phyloP scores from a whole-genome alignment of 805 yeast genomes.

The Spathaspora sp. region DNA sequence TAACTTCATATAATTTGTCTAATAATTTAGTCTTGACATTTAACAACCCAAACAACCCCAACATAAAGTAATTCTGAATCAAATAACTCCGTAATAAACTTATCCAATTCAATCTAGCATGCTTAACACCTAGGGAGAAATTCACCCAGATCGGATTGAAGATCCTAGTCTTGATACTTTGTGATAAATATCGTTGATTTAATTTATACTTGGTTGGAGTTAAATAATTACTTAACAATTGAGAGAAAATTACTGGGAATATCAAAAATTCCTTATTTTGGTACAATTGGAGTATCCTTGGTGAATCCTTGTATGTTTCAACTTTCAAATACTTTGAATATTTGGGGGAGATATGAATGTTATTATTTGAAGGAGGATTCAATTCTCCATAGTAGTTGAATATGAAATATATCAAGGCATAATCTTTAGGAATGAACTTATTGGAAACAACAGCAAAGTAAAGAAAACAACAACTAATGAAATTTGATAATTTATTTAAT shows the following conservation, averaged over 20 bases:
- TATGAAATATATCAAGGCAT: slow-evolving; percentile 30
- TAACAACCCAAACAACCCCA: slow-evolving; percentile 14
- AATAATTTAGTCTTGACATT: slow-evolving; percentile 18
- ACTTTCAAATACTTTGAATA: slow-evolving; percentile 22
- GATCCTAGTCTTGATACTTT: slow-evolving; percentile 24
- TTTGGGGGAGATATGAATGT: slow-evolving; percentile 24
- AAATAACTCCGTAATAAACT: slow-evolving; percentile 24
- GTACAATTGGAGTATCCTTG: slow-evolving; percentile 19
- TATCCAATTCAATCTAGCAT: slow-evolving; percentile 24
- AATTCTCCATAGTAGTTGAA: slow-evolving; percentile 25
- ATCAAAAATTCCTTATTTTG: slow-evolving; percentile 28
- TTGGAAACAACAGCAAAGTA: slow-evolving; percentile 24
- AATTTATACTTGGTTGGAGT: slow-evolving; percentile 34
- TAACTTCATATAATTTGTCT: slow-evolving; percentile 21
- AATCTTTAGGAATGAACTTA: slow-evolving; percentile 33
- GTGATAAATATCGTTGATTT: slow-evolving; percentile 33
- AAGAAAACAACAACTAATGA: slow-evolving; percentile 18
- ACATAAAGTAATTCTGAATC: slow-evolving; percentile 20
- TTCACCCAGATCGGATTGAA: slow-evolving; percentile 42
- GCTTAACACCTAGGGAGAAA: slow-evolving; percentile 24
- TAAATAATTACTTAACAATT: slow-evolving; percentile 36
- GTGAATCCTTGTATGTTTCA: slow-evolving; percentile 15
- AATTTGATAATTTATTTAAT: slow-evolving; percentile 16
- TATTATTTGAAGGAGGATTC: slow-evolving; percentile 31
- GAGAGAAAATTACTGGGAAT: slow-evolving; percentile 35